Base-by-base conservation (phyloP, 2,329 filamentous ascomycete species). In the Fusarium sp. region DNA sequence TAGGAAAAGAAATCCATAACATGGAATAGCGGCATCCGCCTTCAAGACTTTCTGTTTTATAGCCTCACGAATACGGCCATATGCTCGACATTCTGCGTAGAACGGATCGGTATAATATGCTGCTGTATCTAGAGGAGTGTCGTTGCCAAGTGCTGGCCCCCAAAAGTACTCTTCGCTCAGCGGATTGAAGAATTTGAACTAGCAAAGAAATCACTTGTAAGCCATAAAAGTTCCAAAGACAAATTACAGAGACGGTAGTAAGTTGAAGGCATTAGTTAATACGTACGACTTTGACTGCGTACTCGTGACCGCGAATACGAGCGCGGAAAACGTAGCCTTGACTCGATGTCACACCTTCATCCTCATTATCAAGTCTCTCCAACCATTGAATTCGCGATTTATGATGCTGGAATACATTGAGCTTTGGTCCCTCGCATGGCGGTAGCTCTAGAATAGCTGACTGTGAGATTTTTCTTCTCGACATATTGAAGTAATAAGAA, bases 71-170 rank as follows among this genome's bases (percentile, higher is more conserved):
- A 71, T 65, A 17, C 56, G 60, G 9, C 66, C 68, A 30, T 71
- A 70, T 8, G 69, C 69, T 40, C 69, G 62, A 34, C 68, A 71
- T 56, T 72, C 68, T 12, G 55, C 53, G 34, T 56, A 72, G 30
- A 71, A 72, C 8, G 69, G 69, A 23, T 71, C 69, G 48, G 58
- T 71, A 24, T 71, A 72, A 39, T 59, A 72, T 7, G 68, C 58
- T 10, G 46, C 62, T 3, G 45, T 60, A 8, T 69, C 47, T 14
- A 63, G 24, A 7, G 56, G 23, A 3, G 58, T 58, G 8, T 69
- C 52, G 42, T 62, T 28, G 28, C 62, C 62, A 11, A 71, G 3
- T 2, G 63, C 14, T 19, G 62, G 65, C 3, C 57, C 65, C 69
- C 69, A 71, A 45, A 56, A 71, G 55, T 58, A 51, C 12, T 68